These are phyloP conservation scores for Lachancea waltii DNA, from an alignment of 805 yeast genomes.

Conservation along the genomic window DNA sequence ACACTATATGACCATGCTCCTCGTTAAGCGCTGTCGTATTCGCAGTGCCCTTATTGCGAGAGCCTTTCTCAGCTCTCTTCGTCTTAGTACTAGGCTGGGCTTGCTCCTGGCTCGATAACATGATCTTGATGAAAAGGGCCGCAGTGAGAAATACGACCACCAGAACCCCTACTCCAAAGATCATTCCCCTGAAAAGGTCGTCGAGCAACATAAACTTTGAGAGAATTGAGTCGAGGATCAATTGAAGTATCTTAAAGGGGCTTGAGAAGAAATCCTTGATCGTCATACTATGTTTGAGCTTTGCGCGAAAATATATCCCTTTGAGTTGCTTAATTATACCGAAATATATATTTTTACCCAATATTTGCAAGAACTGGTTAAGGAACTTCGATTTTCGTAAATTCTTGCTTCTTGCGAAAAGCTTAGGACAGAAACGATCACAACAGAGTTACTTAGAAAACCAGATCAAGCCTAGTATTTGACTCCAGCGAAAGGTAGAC, in stretches of 20 bases:
- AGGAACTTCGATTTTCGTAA: too few relatives aligned
- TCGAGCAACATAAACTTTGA: constrained; percentile 7
- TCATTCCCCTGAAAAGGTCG: constrained; percentile 10
- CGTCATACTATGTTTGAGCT: too few relatives aligned
- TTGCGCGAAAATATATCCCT: too few relatives aligned
- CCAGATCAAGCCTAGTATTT: too few relatives aligned
- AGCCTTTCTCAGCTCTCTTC: background rate
- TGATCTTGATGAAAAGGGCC: constrained; percentile 6
- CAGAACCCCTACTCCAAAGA: constrained; percentile 8
- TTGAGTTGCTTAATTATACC: too few relatives aligned
- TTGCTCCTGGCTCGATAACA: constrained; percentile 7
- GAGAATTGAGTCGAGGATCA: background rate
- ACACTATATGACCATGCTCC: constrained; percentile 5
- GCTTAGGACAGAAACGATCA: too few relatives aligned
- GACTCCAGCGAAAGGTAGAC: too few relatives aligned
- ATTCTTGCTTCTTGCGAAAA: too few relatives aligned
- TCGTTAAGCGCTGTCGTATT: constrained; percentile 1
- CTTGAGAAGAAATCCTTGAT: too few relatives aligned
- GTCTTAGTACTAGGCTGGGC: constrained; percentile 1
- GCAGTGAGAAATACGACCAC: constrained; percentile 9
- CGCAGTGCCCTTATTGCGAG: background rate
- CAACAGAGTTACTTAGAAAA: too few relatives aligned
- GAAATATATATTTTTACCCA: too few relatives aligned
- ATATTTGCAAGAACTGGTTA: too few relatives aligned
- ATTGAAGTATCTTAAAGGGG: background rate